phyloP scores from a whole-genome alignment of 2,329 filamentous ascomycete genomes.

The Xylogone sp. region DNA sequence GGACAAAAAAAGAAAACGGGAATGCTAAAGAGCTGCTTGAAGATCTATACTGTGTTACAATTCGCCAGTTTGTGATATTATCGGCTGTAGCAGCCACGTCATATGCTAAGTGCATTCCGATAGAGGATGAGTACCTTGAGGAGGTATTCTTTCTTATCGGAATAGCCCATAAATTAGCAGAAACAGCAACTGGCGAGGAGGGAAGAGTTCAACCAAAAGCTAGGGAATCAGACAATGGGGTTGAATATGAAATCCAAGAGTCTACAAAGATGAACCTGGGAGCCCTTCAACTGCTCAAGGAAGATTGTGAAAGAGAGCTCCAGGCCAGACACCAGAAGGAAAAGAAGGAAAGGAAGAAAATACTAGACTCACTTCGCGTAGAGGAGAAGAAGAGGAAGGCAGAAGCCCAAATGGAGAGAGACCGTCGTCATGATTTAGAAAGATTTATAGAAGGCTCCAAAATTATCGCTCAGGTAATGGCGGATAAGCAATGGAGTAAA shows the following conservation, averaged over 20 bases:
- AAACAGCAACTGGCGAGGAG: not conserved
- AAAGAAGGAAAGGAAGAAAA: slow-evolving; percentile 3
- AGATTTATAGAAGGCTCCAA: not conserved
- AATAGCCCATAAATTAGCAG: not conserved
- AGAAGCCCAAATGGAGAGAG: slow-evolving; percentile 3
- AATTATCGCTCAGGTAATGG: not conserved
- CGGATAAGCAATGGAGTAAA: not conserved
- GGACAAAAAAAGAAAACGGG: not conserved
- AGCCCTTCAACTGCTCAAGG: not conserved
- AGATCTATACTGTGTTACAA: not conserved
- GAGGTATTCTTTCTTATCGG: not conserved
- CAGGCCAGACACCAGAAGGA: not conserved
- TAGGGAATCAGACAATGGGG: not conserved
- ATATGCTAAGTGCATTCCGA: not conserved
- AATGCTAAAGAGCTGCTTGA: not conserved
- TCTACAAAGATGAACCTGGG: not conserved
- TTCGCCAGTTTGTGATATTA: not conserved
- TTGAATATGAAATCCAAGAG: not conserved
- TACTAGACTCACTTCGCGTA: not conserved
- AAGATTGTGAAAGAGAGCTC: not conserved
- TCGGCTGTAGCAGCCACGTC: not conserved
- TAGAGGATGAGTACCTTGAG: not conserved
- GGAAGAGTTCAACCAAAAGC: not conserved
- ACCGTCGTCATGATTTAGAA: not conserved
- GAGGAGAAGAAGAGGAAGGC: slow-evolving; percentile 1